Conservation (phyloP, 1,139 yeast genomes). For the Yamadazyma blattariae region DNA sequence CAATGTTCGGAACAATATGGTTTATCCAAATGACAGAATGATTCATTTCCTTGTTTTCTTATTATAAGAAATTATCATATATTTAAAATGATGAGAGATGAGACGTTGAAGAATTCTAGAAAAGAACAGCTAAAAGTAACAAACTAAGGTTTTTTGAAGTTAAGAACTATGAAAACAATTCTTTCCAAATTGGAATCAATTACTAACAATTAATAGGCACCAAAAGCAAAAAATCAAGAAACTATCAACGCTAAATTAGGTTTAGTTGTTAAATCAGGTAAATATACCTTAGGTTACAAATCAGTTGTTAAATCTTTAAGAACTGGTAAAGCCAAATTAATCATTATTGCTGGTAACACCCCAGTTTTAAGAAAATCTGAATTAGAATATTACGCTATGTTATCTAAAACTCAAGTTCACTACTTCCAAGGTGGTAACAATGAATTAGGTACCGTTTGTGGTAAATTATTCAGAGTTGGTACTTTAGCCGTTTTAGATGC, state of each 20-base stretch:
- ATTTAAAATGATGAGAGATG: too few relatives aligned
- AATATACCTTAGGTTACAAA: constrained; percentile 99
- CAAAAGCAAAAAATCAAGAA: constrained; percentile 86
- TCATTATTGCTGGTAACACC: constrained; percentile 98
- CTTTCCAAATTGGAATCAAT: too few relatives aligned
- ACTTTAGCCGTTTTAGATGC: constrained; percentile 94
- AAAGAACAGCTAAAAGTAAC: too few relatives aligned
- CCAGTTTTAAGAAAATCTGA: constrained; percentile 99
- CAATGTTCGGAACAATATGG: too few relatives aligned
- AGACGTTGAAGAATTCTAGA: too few relatives aligned
- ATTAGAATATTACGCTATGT: constrained; percentile 99
- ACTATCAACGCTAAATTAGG: constrained; percentile 98
- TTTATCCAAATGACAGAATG: too few relatives aligned
- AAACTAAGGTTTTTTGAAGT: too few relatives aligned
- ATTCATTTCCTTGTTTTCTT: too few relatives aligned
- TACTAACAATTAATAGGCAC: constrained; percentile 71
- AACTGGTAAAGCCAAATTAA: constrained; percentile 98
- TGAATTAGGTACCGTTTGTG: constrained; percentile 99
- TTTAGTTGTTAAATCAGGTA: constrained; percentile 98
- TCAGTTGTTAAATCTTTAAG: constrained; percentile 98
- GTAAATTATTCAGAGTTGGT: constrained; percentile 99
- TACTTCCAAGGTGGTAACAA: constrained; percentile 99
- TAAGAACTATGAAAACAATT: too few relatives aligned
- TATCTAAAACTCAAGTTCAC: constrained; percentile 98
- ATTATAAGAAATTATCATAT: too few relatives aligned